phyloP scores from a whole-genome alignment of 2,329 filamentous ascomycete species.

The Aspergillus tubingensis region DNA sequence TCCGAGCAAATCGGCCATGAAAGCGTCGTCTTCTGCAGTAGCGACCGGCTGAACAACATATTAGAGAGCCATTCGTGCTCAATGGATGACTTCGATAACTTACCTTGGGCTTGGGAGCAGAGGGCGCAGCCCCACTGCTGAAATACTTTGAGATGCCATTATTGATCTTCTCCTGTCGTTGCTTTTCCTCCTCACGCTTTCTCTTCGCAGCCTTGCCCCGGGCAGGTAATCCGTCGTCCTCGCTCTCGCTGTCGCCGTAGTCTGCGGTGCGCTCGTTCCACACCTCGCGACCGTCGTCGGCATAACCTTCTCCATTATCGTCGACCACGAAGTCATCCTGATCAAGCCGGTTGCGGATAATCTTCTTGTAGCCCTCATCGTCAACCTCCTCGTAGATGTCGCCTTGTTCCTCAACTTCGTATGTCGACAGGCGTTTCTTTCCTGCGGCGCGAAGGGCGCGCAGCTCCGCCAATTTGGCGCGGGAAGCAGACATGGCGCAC shows the following conservation, averaged over 20 bases:
- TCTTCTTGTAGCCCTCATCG: conserved; percentile 95
- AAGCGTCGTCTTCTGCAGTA: conserved; percentile 85
- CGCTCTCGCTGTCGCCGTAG: conserved; percentile 64
- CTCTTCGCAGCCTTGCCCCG: conserved; percentile 72
- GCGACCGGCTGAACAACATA: conserved; percentile 61
- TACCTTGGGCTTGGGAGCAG: conserved; percentile 78
- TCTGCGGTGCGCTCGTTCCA: conserved; percentile 71
- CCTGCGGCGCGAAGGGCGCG: conserved; percentile 81
- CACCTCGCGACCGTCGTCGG: conserved; percentile 91
- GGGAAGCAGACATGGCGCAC: conserved; percentile 35
- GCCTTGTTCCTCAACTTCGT: conserved; percentile 80
- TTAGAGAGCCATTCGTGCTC: conserved; percentile 12
- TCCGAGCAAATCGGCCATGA: conserved; percentile 78
- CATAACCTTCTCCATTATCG: conserved; percentile 96
- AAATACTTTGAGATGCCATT: conserved; percentile 95
- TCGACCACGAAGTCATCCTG: conserved; percentile 98
- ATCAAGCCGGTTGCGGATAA: conserved; percentile 84
- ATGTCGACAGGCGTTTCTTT: conserved; percentile 86
- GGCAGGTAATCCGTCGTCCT: conserved; percentile 72
- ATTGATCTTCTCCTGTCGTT: conserved; percentile 82
- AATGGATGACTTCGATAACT: conserved; percentile 18
- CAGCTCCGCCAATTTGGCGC: conserved; percentile 65
- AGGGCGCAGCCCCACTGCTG: conserved; percentile 67
- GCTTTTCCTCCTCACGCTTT: conserved; percentile 82
- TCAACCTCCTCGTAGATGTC: conserved; percentile 95